phyloP scores from a whole-genome alignment of 495 filamentous ascomycete species.

The Friedmanniomyces endolithicus region DNA sequence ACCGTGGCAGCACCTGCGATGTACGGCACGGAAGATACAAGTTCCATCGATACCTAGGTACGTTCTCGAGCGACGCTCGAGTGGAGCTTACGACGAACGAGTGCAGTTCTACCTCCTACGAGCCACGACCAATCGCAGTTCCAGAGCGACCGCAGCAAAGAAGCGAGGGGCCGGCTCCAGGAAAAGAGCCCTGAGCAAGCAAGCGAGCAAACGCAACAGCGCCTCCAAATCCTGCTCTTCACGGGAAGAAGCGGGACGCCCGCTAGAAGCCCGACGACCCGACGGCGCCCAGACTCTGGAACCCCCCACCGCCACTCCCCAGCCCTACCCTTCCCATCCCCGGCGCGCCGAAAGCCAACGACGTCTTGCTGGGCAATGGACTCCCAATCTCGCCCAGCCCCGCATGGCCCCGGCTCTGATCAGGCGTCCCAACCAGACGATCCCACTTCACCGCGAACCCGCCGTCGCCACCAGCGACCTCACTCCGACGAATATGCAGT shows the following conservation, averaged over 20 bases:
- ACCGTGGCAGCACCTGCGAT: no score
- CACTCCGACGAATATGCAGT: slow-evolving; percentile 50
- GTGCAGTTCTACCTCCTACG: no score
- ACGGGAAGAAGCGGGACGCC: no score
- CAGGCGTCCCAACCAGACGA: slow-evolving; percentile 24
- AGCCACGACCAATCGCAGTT: no score
- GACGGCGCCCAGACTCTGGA: slow-evolving; percentile 7
- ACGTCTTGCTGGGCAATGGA: slow-evolving; percentile 27
- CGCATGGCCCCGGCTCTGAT: slow-evolving; percentile 8
- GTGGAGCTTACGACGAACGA: no score
- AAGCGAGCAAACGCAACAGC: neutral
- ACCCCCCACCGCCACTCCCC: neutral
- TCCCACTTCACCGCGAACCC: slow-evolving; percentile 50
- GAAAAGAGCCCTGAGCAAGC: no score
- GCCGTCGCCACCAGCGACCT: slow-evolving; percentile 32
- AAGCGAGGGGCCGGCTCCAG: no score
- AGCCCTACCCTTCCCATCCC: slow-evolving; percentile 14
- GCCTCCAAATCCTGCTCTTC: neutral
- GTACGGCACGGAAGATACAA: no score
- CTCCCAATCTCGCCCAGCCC: slow-evolving; percentile 33
- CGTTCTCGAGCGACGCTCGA: no score
- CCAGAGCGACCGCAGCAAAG: no score
- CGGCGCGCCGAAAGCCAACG: slow-evolving; percentile 22
- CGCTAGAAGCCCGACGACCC: slow-evolving; percentile 5
- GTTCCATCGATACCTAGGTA: no score